A percentile compares a stretch with the other conserved stretches of the same genome.
Conservation (phyloP, 805 yeast genomes). For the Grigorovia humatica region DNA sequence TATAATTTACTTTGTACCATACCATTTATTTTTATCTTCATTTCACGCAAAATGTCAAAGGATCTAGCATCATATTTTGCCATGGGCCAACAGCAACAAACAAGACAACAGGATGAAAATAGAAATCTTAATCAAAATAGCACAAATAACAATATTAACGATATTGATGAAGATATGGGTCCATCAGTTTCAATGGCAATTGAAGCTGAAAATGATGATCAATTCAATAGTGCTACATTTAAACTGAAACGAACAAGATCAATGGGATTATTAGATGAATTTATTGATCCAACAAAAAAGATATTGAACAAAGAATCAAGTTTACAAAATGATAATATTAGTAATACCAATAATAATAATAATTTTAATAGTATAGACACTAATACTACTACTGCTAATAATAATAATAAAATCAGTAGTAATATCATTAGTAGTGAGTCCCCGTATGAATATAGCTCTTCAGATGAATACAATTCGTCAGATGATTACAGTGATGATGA, state of each 20-base stretch:
- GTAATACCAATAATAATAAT: background rate
- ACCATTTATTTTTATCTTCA: background rate
- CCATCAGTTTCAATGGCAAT: slow-evolving; percentile 41
- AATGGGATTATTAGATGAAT: slow-evolving; percentile 69
- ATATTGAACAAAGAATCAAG: slow-evolving; percentile 18
- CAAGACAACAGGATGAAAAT: background rate
- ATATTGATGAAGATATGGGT: slow-evolving; percentile 27
- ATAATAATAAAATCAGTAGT: background rate
- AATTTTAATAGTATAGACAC: too few species aligned
- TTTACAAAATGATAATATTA: slow-evolving; percentile 16
- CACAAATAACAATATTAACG: background rate
- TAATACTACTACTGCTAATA: background rate
- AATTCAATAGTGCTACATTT: slow-evolving; percentile 61
- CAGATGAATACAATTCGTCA: background rate
- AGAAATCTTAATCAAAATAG: background rate
- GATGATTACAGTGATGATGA: background rate
- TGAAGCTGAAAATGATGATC: slow-evolving; percentile 60
- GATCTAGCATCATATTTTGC: slow-evolving; percentile 24
- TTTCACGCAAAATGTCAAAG: slow-evolving; percentile 13
- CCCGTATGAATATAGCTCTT: background rate
- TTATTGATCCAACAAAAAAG: slow-evolving; percentile 39
- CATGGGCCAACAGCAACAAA: slow-evolving; percentile 1
- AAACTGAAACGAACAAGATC: slow-evolving; percentile 74
- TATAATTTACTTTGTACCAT: background rate
- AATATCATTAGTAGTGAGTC: background rate